Conservation (phyloP, 1,284 basidiomycete species). For the Trametes pubescens region DNA sequence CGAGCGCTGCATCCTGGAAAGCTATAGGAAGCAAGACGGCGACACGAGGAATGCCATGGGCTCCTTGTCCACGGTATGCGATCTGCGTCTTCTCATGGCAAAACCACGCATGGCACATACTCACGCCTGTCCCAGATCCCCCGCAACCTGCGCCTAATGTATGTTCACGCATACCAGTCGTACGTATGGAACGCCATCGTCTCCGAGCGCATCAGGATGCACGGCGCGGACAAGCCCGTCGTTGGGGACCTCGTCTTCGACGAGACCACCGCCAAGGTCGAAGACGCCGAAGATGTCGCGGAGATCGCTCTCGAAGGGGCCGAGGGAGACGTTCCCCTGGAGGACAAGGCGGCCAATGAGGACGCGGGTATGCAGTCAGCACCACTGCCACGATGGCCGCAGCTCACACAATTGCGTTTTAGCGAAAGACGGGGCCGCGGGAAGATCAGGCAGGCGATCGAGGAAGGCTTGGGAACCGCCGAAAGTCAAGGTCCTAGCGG, state of each 20-base stretch:
- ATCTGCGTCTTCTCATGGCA: background rate
- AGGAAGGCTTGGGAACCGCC: slow-evolving; percentile 68
- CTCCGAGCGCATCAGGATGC: slow-evolving; percentile 86
- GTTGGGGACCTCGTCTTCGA: slow-evolving; percentile 90
- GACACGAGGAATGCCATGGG: slow-evolving; percentile 87
- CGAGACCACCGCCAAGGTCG: slow-evolving; percentile 46
- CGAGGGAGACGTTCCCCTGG: slow-evolving; percentile 52
- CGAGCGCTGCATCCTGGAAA: slow-evolving; percentile 91
- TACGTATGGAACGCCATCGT: slow-evolving; percentile 98
- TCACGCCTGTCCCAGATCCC: slow-evolving; percentile 72
- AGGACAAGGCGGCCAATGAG: slow-evolving; percentile 39
- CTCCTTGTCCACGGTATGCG: slow-evolving; percentile 81
- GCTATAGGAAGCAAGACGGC: slow-evolving; percentile 82
- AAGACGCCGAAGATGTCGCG: slow-evolving; percentile 48
- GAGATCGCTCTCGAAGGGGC: slow-evolving; percentile 48
- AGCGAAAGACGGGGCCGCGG: slow-evolving; percentile 32
- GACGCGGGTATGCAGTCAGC: slow-evolving; percentile 51
- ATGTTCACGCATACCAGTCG: slow-evolving; percentile 98
- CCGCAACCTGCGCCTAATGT: slow-evolving; percentile 95
- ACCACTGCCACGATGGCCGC: slow-evolving; percentile 18
- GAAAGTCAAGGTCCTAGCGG: slow-evolving; percentile 80
- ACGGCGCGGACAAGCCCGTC: slow-evolving; percentile 80
- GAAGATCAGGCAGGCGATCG: slow-evolving; percentile 41
- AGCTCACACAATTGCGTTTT: slow-evolving; percentile 5
- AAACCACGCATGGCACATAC: background rate